Percentiles rank a stretch among this genome's conserved stretches.
phyloP scores from a whole-genome alignment of 2,329 filamentous ascomycete genomes.

The Colletotrichum acutatum region DNA sequence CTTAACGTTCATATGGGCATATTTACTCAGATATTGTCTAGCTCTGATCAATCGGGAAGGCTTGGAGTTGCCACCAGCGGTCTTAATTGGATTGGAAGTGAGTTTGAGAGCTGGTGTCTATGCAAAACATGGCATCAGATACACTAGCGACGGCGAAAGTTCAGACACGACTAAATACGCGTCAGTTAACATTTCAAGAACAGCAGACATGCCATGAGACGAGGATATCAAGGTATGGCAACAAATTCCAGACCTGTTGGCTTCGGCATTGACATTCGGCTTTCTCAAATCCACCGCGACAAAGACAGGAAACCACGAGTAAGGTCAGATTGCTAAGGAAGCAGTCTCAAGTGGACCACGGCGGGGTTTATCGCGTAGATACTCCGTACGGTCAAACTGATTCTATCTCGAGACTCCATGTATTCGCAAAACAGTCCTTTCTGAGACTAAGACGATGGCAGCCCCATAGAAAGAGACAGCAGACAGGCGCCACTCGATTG shows the following conservation, averaged over 20 bases:
- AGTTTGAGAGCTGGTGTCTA: background rate
- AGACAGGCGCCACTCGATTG: background rate
- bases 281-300: background rate
- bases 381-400: background rate
- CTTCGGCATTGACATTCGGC: background rate
- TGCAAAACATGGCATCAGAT: background rate
- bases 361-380: background rate
- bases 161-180: background rate
- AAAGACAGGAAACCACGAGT: background rate
- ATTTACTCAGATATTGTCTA: background rate
- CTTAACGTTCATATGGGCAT: no score
- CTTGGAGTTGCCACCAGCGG: background rate
- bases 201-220: background rate
- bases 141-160: background rate
- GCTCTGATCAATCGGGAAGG: background rate
- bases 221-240: background rate
- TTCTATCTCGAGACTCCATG: background rate
- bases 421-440: background rate
- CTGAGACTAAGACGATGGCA: background rate
- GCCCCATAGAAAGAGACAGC: background rate
- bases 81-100: background rate
- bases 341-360: background rate
- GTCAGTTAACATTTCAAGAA: background rate
- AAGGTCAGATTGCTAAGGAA: background rate
- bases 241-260: background rate